A percentile compares a stretch with the other conserved stretches of the same genome.
These are phyloP conservation scores for Pseudocercospora pini-densiflorae DNA, from an alignment of 2,329 filamentous ascomycete species.

Conservation along the genomic window DNA sequence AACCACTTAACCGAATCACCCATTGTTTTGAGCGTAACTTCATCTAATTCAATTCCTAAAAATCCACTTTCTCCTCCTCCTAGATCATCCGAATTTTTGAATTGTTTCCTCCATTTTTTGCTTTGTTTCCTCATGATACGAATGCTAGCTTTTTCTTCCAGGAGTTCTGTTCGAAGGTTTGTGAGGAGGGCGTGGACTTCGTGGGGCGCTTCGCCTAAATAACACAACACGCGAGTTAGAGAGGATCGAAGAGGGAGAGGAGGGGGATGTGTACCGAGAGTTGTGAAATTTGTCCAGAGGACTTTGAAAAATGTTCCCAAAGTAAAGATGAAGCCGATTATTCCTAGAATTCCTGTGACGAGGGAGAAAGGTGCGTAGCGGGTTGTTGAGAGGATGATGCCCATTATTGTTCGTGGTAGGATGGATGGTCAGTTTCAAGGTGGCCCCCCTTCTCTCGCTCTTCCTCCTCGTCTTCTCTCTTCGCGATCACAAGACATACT, in stretches of 20 bases:
- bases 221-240: background rate
- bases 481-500: background rate
- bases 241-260: background rate
- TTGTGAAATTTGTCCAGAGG: constrained; percentile 47
- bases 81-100: too few relatives aligned
- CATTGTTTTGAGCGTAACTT: constrained; percentile 43
- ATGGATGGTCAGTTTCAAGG: background rate
- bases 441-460: background rate
- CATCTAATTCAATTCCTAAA: constrained; percentile 39
- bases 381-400: constrained; percentile 37
- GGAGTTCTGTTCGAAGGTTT: constrained; percentile 47
- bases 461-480: background rate
- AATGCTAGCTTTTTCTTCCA: constrained; percentile 47
- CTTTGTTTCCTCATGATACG: constrained; percentile 33
- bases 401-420: constrained; percentile 31
- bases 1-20: constrained; percentile 42
- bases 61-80: constrained; percentile 8
- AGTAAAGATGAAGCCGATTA: constrained; percentile 51
- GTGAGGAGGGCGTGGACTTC: constrained; percentile 47
- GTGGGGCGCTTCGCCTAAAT: constrained; percentile 38
- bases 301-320: constrained; percentile 48
- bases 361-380: constrained; percentile 43
- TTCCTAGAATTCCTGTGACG: constrained; percentile 44
- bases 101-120: constrained; percentile 13
- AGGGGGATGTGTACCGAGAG: constrained; percentile 29